Evolutionary conservation across 768 basidiomycete genomes (phyloP).

Genomic region (Serendipita vermifera): DNA sequence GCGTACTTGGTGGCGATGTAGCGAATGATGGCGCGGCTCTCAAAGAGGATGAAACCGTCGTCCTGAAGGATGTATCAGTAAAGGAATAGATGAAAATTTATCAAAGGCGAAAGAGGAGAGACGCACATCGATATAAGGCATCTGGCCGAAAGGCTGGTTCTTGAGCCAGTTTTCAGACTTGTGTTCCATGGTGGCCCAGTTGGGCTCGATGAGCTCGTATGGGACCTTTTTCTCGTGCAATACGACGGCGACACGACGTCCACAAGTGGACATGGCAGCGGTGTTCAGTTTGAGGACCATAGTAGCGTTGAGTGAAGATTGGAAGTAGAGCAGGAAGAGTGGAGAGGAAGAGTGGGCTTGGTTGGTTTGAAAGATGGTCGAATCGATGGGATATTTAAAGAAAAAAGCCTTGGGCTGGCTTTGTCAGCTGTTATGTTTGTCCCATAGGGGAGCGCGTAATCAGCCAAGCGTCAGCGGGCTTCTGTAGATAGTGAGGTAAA

Average conservation of each 20-base stretch:
- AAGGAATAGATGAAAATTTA: background rate
- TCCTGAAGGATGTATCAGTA: slow-evolving; percentile 27
- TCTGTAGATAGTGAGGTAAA: too few relatives aligned
- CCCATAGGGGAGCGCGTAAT: too few relatives aligned
- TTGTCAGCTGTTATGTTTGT: too few relatives aligned
- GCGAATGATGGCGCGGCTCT: slow-evolving; percentile 46
- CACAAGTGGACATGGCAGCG: slow-evolving; percentile 32
- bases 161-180: slow-evolving; percentile 32
- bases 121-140: slow-evolving; percentile 38
- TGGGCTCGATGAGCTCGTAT: slow-evolving; percentile 36
- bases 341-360: too few relatives aligned
- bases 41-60: slow-evolving; percentile 49
- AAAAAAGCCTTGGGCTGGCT: too few relatives aligned
- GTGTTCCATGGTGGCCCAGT: slow-evolving; percentile 33
- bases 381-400: too few relatives aligned
- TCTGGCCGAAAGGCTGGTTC: slow-evolving; percentile 49
- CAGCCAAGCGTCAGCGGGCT: too few relatives aligned
- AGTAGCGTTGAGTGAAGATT: too few relatives aligned
- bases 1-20: slow-evolving; percentile 46
- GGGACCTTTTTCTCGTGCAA: slow-evolving; percentile 44
- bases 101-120: background rate
- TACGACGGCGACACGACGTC: slow-evolving; percentile 37
- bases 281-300: slow-evolving; percentile 31
- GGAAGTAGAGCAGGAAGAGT: too few relatives aligned
- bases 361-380: too few relatives aligned